Base-by-base conservation (phyloP, 768 basidiomycete species). In the Mycena metata region DNA sequence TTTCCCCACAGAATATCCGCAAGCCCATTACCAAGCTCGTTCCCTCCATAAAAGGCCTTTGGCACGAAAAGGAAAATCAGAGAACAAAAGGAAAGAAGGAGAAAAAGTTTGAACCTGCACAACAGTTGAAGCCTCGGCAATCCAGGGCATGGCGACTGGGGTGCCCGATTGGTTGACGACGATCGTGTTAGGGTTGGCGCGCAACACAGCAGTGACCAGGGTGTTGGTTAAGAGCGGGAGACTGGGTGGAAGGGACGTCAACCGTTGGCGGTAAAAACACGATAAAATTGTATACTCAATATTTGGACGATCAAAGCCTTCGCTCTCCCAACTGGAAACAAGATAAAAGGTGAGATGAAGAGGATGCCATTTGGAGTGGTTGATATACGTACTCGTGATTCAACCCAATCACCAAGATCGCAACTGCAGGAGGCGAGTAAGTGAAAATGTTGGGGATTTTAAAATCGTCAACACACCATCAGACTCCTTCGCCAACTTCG, bases 1-100 rank as follows among this genome's bases (percentile, higher is more conserved):
- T 85, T 86, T 7, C 90, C 89, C 73, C 88, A 90, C 5, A 90
- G 70, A 3, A 90, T 83, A 73, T 89, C 88, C 0, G 88, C 88
- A 10, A 90, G 75, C 19, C 86, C 88, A 64, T 86, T 84, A 13
- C 88, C 89, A 21, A 84, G 77, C 71, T 87, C 88, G 69, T 88
- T 86, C 1, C 88, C 87, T 5, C 85, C 83, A 69, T 86, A 86
- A 70, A 86, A 86, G 19, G 85, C 84, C 83, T 87, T 49, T 11
- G 35, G 26, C n/a, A 13, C 9, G 50, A 16, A 58, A n/a, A n/a
- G n/a, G 12, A 43, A 16, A 62, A 30, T 30, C 16, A 21, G 23
- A 8, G 57, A 39, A n/a, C n/a, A 19, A 41, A 24, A 64, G 26
- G 60, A 57, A 9, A 57, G 64, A 24, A 24, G 19, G 21, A 46